Evolutionary conservation across 768 basidiomycete genomes (phyloP), one percentile per base, ranked within the genome.

Genomic region (Vararia minispora): DNA sequence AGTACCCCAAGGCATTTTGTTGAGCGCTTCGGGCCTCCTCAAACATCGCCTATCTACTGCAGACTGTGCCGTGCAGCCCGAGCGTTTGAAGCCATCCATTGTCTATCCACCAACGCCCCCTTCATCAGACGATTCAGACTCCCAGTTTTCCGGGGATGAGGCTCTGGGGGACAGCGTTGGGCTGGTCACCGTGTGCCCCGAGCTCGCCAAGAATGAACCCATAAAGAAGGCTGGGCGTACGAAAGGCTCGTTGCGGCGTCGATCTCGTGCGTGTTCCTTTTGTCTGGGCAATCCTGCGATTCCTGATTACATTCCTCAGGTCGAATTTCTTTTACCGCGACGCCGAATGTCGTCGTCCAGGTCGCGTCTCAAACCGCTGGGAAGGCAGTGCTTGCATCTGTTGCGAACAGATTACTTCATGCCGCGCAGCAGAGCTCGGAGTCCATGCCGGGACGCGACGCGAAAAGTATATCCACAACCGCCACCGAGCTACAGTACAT

Each of bases 91-190:
- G 40, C 71, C 73, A 14, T 79, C 82, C 39, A 56, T 71, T 3
- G 71, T 76, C 50, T 85, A 76, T 54, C 85, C 84, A 28, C 62
- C 74, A 30, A 87, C 84, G 0, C 85, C 84, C n/a, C 85, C 84
- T 3, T 61, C 70, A 13, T 87, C 84, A 6, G 83, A 84, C 53
- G 69, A 68, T 49, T 74, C 79, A 18, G 72, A 70, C 18, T 82
- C 82, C 9, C 65, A 76, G 40, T 18, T 78, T 79, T 2, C 79
- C 79, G 8, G 65, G n/a, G n/a, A n/a, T n/a, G n/a, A n/a, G n/a
- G n/a, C n/a, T n/a, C n/a, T n/a, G n/a, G n/a, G n/a, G n/a, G n/a
- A n/a, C n/a, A n/a, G n/a, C n/a, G n/a, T n/a, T n/a, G n/a, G n/a
- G n/a, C n/a, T n/a, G n/a, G n/a, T n/a, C n/a, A n/a, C n/a, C n/a